phyloP scores from a whole-genome alignment of 1,139 yeast genomes.

The Debaryomycetaceae sp. region DNA sequence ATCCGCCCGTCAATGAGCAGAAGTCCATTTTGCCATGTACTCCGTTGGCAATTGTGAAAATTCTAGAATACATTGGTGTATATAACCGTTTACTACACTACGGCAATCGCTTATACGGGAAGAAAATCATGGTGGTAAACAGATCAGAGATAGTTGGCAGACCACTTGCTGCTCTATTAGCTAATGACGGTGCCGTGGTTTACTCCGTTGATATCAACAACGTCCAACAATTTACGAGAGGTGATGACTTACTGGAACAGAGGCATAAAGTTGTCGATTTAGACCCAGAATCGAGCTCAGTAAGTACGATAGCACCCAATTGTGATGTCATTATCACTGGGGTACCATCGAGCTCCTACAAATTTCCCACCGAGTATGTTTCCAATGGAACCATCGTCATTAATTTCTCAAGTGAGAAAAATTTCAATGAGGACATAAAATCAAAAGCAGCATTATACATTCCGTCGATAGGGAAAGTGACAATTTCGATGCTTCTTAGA shows the following conservation, averaged over 20 bases:
- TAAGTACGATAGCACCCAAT: conserved; percentile 63
- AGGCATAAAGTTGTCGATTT: conserved; percentile 83
- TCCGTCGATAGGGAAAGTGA: conserved; percentile 94
- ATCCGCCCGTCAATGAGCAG: conserved; percentile 58
- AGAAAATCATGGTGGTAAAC: conserved; percentile 84
- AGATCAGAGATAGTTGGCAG: conserved; percentile 96
- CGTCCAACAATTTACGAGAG: conserved; percentile 88
- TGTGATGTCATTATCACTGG: conserved; percentile 96
- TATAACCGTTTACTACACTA: conserved; percentile 78
- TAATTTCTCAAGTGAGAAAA: conserved; percentile 85
- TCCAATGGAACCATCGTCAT: conserved; percentile 88
- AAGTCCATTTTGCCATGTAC: conserved; percentile 95
- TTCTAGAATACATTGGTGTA: conserved; percentile 83
- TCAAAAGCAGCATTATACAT: conserved; percentile 85
- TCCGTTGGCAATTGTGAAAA: conserved; percentile 90
- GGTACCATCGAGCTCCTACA: conserved; percentile 79
- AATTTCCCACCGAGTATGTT: conserved; percentile 77
- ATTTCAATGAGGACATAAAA: conserved; percentile 77
- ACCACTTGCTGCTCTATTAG: conserved; percentile 91
- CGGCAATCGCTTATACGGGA: conserved; percentile 91
- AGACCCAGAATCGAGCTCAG: conserved; percentile 38
- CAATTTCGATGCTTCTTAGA: conserved; percentile 89
- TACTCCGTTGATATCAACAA: conserved; percentile 87
- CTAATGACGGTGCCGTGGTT: conserved; percentile 96
- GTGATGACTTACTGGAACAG: conserved; percentile 78